These are phyloP conservation scores for Neonectria faginata DNA, from an alignment of 2,329 filamentous ascomycete species.

Conservation along the genomic window DNA sequence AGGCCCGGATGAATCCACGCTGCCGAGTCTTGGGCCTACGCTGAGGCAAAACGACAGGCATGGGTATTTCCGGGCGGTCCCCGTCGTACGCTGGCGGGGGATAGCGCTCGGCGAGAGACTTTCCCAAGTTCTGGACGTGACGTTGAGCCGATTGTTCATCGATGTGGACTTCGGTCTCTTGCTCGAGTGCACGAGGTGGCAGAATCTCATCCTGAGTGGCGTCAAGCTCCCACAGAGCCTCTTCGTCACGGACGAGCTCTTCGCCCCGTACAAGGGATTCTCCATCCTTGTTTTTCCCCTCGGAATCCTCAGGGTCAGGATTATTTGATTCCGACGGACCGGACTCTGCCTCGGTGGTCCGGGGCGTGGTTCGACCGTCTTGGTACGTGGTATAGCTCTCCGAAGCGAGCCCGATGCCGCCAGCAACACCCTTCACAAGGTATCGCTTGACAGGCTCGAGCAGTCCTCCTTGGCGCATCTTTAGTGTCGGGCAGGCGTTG, in stretches of 20 bases:
- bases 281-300: neutral
- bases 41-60: conserved; percentile 32
- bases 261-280: too few relatives aligned
- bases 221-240: conserved; percentile 21
- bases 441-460: conserved; percentile 20
- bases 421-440: conserved; percentile 25
- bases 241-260: neutral
- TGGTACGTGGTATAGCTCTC: conserved; percentile 26
- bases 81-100: conserved; percentile 1
- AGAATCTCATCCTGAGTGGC: conserved; percentile 15
- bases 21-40: conserved; percentile 29
- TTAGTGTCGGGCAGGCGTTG: neutral
- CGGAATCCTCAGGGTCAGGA: neutral
- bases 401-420: conserved; percentile 22
- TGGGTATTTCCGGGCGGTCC: neutral
- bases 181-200: neutral
- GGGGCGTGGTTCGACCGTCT: conserved; percentile 12
- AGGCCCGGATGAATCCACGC: conserved; percentile 32
- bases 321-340: neutral
- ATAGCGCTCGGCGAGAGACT: conserved; percentile 9
- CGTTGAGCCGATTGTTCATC: neutral
- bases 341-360: neutral
- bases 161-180: neutral
- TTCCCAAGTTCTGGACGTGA: neutral
- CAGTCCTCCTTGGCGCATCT: conserved; percentile 20